Evolutionary conservation across 2,329 filamentous ascomycete genomes (phyloP).

Genomic region (Xylaria digitata): DNA sequence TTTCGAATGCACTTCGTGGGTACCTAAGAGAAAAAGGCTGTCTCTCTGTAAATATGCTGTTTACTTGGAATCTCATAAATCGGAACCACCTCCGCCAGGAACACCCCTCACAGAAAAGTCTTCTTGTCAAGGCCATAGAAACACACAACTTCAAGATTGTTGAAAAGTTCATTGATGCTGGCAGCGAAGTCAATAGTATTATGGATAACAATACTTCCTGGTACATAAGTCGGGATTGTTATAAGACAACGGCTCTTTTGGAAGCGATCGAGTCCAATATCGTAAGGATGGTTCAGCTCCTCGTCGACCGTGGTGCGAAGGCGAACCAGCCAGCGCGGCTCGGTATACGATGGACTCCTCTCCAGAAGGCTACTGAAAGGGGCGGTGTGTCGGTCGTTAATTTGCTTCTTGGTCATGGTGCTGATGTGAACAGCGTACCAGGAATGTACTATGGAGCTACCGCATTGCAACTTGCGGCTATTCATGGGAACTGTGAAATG

Average conservation of each 20-base stretch:
- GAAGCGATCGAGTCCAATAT: neutral
- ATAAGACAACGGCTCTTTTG: neutral
- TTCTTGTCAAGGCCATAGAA: no score
- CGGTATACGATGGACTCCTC: neutral
- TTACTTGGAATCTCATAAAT: no score
- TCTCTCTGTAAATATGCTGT: no score
- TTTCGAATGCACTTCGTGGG: no score
- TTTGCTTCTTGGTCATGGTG: neutral
- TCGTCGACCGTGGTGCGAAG: neutral
- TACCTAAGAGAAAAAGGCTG: no score
- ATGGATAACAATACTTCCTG: no score
- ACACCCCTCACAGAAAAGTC: no score
- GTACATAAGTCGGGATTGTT: no score
- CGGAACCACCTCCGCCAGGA: no score
- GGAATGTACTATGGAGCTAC: slow-evolving; percentile 1
- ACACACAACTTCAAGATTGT: no score
- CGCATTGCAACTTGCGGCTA: slow-evolving; percentile 19
- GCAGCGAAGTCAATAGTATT: no score
- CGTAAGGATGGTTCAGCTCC: neutral
- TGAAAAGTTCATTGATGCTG: no score
- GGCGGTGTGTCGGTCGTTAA: neutral
- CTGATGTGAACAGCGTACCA: slow-evolving; percentile 4
- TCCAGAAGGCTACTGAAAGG: slow-evolving; percentile 10
- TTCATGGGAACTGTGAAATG: slow-evolving; percentile 13
- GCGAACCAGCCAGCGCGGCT: neutral